A percentile compares a stretch with the other conserved stretches of the same genome.
These are phyloP conservation scores for Salvia sclarea DNA, from an alignment of 305 asterid genomes.

Conservation along the genomic window DNA sequence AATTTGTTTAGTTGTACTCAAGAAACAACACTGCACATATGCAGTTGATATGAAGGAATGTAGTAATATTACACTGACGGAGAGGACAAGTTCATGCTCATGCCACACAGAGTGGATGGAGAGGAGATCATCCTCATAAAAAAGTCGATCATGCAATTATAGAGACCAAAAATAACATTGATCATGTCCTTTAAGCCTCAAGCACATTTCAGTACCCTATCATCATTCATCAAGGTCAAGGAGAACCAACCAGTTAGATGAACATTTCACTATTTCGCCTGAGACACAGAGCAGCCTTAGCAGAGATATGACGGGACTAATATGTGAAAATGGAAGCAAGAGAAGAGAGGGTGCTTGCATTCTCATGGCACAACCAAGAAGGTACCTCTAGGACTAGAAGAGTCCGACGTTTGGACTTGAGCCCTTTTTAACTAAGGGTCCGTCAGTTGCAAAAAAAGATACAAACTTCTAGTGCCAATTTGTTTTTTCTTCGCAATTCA, in stretches of 20 bases:
- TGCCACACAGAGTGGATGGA: neutral
- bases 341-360: neutral
- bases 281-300: neutral
- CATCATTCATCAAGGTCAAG: slow-evolving; percentile 16
- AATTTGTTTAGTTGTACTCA: neutral
- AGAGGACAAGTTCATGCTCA: too few species aligned
- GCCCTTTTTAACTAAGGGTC: too few species aligned
- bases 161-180: neutral
- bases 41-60: slow-evolving; percentile 5
- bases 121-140: neutral
- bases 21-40: neutral
- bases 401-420: neutral
- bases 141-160: neutral
- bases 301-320: neutral
- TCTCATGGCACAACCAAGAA: neutral
- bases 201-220: neutral
- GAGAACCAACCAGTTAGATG: neutral
- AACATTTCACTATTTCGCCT: neutral
- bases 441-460: too few species aligned
- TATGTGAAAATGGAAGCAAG: neutral
- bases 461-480: neutral
- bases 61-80: neutral
- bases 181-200: neutral
- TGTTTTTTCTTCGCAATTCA: neutral
- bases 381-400: neutral